phyloP scores from a whole-genome alignment of 495 filamentous ascomycete species.

The Glutinoglossum americanum region DNA sequence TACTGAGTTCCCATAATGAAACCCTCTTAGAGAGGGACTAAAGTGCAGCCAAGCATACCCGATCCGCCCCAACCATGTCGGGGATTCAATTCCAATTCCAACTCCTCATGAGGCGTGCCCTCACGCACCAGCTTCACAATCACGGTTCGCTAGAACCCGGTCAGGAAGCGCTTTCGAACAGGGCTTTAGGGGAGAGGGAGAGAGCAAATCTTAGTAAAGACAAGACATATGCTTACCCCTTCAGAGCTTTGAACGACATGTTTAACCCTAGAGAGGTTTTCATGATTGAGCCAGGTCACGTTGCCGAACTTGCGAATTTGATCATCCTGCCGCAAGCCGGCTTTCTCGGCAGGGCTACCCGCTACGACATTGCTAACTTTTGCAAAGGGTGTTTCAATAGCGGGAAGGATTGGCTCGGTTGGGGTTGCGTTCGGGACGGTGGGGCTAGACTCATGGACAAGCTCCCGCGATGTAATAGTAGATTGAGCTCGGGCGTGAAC shows the following conservation, averaged over 20 bases:
- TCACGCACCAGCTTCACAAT: constrained; percentile 45
- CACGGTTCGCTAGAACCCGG: constrained; percentile 33
- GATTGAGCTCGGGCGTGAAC: constrained; percentile 36
- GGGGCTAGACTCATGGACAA: constrained; percentile 12
- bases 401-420: constrained; percentile 19
- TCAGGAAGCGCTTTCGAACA: background rate
- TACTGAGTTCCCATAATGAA: background rate
- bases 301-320: constrained; percentile 62
- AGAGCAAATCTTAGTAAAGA: background rate
- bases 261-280: constrained; percentile 61
- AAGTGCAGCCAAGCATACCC: constrained; percentile 73
- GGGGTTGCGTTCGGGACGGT: constrained; percentile 5
- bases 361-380: constrained; percentile 67
- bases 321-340: constrained; percentile 73
- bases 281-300: constrained; percentile 64
- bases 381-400: constrained; percentile 56
- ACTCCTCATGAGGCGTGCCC: constrained; percentile 26
- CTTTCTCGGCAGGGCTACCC: constrained; percentile 61
- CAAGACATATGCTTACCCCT: constrained; percentile 39
- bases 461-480: background rate
- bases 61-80: constrained; percentile 69
- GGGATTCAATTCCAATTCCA: constrained; percentile 51
- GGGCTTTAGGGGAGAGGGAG: background rate
- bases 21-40: constrained; percentile 29
- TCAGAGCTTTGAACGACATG: constrained; percentile 73